These are phyloP conservation scores for Geoglossum glabrum DNA, from an alignment of 495 filamentous ascomycete genomes.

Conservation along the genomic window DNA sequence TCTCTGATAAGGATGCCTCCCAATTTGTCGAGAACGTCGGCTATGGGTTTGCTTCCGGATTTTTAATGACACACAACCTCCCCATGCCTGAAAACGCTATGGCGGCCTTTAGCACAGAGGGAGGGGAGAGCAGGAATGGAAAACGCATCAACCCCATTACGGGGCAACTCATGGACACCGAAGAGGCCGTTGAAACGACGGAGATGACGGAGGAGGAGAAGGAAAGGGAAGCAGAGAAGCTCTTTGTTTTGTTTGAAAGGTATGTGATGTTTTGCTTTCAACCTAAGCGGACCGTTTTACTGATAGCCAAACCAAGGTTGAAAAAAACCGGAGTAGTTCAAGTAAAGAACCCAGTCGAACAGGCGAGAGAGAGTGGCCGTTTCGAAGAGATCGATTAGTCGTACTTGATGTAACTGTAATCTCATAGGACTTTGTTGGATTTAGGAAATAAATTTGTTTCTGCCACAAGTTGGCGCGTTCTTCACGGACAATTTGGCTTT, in stretches of 20 bases:
- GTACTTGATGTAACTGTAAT: neutral
- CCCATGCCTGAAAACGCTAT: constrained; percentile 45
- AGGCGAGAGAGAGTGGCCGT: constrained; percentile 54
- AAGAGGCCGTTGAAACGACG: constrained; percentile 32
- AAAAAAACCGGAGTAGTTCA: constrained; percentile 66
- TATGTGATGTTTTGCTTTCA: constrained; percentile 17
- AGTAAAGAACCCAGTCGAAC: constrained; percentile 67
- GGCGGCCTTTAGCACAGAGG: constrained; percentile 31
- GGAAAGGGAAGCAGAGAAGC: constrained; percentile 74
- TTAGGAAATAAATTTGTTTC: neutral
- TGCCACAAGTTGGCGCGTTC: neutral
- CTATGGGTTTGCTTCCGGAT: constrained; percentile 83
- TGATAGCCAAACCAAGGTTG: constrained; percentile 30
- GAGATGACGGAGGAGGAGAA: constrained; percentile 85
- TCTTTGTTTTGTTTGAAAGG: constrained; percentile 94
- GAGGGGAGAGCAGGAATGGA: constrained; percentile 11
- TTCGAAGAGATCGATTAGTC: constrained; percentile 42
- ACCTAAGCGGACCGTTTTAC: neutral
- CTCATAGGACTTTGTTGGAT: neutral
- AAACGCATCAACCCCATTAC: constrained; percentile 71
- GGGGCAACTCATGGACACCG: constrained; percentile 59
- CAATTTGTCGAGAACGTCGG: constrained; percentile 65
- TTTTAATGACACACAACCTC: constrained; percentile 63
- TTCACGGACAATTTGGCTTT: neutral
- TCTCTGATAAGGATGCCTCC: constrained; percentile 54